phyloP scores from a whole-genome alignment of 345 rosid species.

The Populus ilicifolia region DNA sequence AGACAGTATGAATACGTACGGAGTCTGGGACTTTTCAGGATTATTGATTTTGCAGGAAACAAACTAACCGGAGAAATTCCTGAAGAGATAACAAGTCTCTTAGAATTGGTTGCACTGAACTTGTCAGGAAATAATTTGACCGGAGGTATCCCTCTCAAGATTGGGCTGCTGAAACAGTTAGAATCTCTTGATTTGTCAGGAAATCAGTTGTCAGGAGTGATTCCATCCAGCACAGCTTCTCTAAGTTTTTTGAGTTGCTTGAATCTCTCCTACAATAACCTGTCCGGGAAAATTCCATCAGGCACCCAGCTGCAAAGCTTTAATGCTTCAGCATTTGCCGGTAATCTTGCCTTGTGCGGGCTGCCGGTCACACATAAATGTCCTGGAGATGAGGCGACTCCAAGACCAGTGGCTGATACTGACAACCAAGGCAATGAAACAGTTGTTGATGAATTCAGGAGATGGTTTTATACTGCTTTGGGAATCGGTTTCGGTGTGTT shows the following conservation, averaged over 20 bases:
- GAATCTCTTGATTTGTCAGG: slow-evolving; percentile 8
- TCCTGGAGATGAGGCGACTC: not conserved
- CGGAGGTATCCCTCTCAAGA: not conserved
- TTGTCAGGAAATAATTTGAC: not conserved
- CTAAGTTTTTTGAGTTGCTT: not conserved
- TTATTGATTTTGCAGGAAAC: slow-evolving; percentile 1
- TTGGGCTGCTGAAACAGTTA: not conserved
- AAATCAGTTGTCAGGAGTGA: not conserved
- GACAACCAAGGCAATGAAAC: not conserved
- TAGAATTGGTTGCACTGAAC: not conserved
- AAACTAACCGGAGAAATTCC: not conserved
- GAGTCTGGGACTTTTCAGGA: not conserved
- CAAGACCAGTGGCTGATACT: not conserved
- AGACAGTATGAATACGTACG: not conserved
- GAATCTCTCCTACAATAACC: slow-evolving; percentile 5
- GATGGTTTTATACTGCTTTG: slow-evolving; percentile 2
- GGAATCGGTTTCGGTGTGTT: not conserved
- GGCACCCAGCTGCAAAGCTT: slow-evolving; percentile 8
- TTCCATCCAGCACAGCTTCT: not conserved
- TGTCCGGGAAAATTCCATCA: slow-evolving; percentile 3
- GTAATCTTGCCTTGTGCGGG: not conserved
- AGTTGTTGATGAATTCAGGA: not conserved
- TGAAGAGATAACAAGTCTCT: not conserved
- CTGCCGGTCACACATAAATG: not conserved
- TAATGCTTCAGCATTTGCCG: not conserved